Evolutionary conservation across 768 basidiomycete genomes (phyloP), one percentile per base, ranked within the genome.

Genomic region (Floccularia luteovirens): DNA sequence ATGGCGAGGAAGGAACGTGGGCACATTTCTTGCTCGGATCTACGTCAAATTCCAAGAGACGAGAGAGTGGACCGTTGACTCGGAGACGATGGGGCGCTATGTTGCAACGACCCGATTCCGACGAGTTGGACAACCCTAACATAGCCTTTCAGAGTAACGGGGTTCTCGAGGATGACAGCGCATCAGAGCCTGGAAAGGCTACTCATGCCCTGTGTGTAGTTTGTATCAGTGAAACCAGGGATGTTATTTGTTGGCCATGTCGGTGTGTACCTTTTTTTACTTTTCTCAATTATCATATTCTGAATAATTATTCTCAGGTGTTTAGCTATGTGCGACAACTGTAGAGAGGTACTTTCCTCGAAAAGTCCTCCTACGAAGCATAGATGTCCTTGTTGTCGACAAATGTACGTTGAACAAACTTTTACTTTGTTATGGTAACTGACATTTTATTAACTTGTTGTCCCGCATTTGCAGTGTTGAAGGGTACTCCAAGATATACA

Each of bases 231-330:
- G 79, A 80, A 42, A 61, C 69, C 20, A 62, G 85, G 36, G 75
- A 82, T 51, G 72, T 89, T 42, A 83, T 89, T 37, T 88, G 83
- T 50, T 89, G 85, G 85, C 85, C 85, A n/a, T 88, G 85, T 55
- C 74, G 85, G 81, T 84, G 44, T 17, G 68, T 53, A 14, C n/a
- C 6, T 14, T 17, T 6, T 39, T 27, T 11, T 13, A 31, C 42
- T 27, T 24, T 33, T 3, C 20, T 31, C 20, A 2, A 21, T 13
- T 8, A 57, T 57, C 60, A 13, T n/a, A 20, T 11, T 44, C 8
- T 13, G 43, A 13, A 30, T 6, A 21, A 23, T 43, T 4, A 39
- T 13, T 13, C n/a, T 8, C 40, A 72, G 70, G 31, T 73, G 81
- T 48, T 58, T 83, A 19, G 70, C 77, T 2, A 65, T 83, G 59